Evolutionary conservation across 177 flowering plant genomes (phyloP).

Genomic region (Tripterygium wilfordii): DNA sequence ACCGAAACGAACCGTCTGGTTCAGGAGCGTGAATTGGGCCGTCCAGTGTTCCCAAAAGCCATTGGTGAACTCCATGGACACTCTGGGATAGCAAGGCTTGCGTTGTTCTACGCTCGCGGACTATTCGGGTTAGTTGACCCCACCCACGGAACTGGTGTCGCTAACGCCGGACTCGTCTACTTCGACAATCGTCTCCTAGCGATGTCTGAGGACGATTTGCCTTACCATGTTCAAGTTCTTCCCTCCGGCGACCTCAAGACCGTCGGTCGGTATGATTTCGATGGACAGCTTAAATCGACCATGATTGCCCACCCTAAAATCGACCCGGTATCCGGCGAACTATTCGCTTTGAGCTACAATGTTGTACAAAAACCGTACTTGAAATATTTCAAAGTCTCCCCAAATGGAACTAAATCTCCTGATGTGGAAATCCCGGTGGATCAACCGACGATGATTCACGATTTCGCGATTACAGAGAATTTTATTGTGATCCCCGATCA

Average conservation of each 20-base stretch:
- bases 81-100: constrained; percentile 35
- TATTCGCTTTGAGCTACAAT: constrained; percentile 39
- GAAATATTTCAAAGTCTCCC: constrained; percentile 33
- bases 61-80: constrained; percentile 51
- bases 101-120: constrained; percentile 33
- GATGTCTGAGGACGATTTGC: constrained; percentile 49
- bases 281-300: constrained; percentile 22
- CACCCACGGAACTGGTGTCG: constrained; percentile 33
- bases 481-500: too few relatives aligned
- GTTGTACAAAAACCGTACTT: constrained; percentile 39
- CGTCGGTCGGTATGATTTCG: constrained; percentile 31
- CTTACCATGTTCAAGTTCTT: constrained; percentile 32
- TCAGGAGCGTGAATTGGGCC: constrained; percentile 33
- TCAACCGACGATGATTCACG: constrained; percentile 46
- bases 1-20: constrained; percentile 34
- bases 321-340: constrained; percentile 34
- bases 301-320: constrained; percentile 54
- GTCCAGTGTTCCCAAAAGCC: constrained; percentile 41
- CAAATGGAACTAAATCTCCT: constrained; percentile 25
- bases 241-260: constrained; percentile 33
- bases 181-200: constrained; percentile 35
- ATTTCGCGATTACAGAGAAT: constrained; percentile 45
- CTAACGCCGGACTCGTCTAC: constrained; percentile 47
- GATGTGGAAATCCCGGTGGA: constrained; percentile 32
- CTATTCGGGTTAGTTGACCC: constrained; percentile 28